These are phyloP conservation scores for Stachybotrys echinatus DNA, from an alignment of 2,329 filamentous ascomycete genomes.

Conservation along the genomic window DNA sequence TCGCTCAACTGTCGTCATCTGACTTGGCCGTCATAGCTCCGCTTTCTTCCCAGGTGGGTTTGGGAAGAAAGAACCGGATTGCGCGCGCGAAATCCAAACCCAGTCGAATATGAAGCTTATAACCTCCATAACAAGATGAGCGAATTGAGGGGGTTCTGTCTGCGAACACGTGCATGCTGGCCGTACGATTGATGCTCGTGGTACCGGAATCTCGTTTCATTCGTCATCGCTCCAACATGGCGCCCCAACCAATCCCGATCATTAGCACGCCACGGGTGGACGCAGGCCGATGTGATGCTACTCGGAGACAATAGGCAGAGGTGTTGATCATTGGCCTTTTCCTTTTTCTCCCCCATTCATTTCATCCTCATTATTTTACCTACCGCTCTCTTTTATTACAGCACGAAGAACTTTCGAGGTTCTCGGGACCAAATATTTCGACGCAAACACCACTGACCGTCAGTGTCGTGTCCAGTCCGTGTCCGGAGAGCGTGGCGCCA, in stretches of 20 bases:
- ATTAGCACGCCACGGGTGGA: not conserved
- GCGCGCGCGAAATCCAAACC: not conserved
- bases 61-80: not conserved
- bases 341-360: not conserved
- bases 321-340: not conserved
- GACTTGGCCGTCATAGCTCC: no score
- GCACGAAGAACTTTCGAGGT: no score
- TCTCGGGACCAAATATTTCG: no score
- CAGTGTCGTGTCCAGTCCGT: no score
- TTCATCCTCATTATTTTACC: no score
- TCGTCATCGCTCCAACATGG: not conserved
- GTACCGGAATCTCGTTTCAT: not conserved
- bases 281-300: no score
- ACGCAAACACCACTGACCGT: no score
- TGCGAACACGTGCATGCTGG: not conserved
- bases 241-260: not conserved
- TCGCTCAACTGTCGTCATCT: no score
- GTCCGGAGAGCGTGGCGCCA: no score
- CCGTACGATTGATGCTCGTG: not conserved
- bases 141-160: not conserved
- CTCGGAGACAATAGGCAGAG: no score
- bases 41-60: not conserved
- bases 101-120: not conserved
- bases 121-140: not conserved
- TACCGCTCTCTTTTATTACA: no score